Evolutionary conservation across 2,329 filamentous ascomycete genomes (phyloP).

Genomic region (Talaromyces sp.): DNA sequence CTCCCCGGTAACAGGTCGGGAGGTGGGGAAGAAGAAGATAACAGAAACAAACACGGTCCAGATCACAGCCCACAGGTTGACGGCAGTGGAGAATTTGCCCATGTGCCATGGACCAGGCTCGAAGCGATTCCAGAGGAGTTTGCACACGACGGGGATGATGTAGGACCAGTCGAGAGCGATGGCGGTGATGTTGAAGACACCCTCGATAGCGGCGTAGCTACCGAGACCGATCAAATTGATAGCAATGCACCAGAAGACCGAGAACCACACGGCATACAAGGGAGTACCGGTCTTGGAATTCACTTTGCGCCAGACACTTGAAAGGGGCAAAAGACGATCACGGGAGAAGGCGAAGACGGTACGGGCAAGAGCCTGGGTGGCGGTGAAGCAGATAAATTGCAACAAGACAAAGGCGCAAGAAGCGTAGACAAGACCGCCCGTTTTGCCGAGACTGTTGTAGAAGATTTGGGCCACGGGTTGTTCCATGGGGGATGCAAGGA

Average conservation of each 20-base stretch:
- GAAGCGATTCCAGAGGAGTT: conserved; percentile 50
- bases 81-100: conserved; percentile 39
- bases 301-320: conserved; percentile 50
- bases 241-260: conserved; percentile 52
- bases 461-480: conserved; percentile 59
- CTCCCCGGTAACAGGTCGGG: conserved; percentile 44
- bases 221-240: conserved; percentile 60
- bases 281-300: conserved; percentile 51
- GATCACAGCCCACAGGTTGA: conserved; percentile 50
- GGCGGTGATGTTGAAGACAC: conserved; percentile 46
- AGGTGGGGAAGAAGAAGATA: conserved; percentile 54
- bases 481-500: conserved; percentile 46
- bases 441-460: conserved; percentile 54
- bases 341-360: conserved; percentile 57
- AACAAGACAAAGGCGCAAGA: conserved; percentile 52
- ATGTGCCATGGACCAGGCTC: conserved; percentile 53
- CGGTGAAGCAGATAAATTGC: conserved; percentile 18
- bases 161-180: conserved; percentile 46
- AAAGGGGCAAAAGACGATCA: conserved; percentile 50
- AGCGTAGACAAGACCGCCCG: conserved; percentile 53
- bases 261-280: conserved; percentile 56
- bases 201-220: conserved; percentile 47
- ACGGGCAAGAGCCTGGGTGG: conserved; percentile 45
- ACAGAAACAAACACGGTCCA: conserved; percentile 55
- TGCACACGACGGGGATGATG: conserved; percentile 56